Evolutionary conservation across 768 basidiomycete species (phyloP), one percentile per base, ranked within the genome.

Genomic region (Naematelia aurantialba): DNA sequence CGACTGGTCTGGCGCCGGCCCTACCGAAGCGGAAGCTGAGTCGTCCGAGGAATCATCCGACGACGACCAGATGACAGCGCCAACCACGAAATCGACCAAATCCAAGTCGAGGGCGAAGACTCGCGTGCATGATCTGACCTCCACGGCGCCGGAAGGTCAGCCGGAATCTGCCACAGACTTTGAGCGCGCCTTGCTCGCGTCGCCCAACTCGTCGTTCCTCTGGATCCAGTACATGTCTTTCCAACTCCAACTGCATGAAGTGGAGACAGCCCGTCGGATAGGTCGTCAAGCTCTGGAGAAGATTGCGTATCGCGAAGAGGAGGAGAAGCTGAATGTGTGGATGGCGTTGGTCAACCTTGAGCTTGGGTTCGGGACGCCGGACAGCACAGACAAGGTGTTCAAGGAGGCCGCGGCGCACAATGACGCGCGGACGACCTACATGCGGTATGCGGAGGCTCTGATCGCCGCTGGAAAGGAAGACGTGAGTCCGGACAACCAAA

Each of bases 221-320:
- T 99, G 96, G 96, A 87, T 99, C 59, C 93, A 97, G 76, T 99
- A 92, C 77, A 98, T 99, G 91, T 94, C 96, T 8, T 94, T 97
- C 84, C 91, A 93, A 69, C 81, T 98, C 11, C 91, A 91, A 66
- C 83, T 99, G n/a, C 90, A 93, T 27, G 94, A 99, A 78, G 81
- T 96, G 56, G 93, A 92, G 69, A 96, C 93, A 77, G 96, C 94
- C 13, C 84, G 91, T 45, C 86, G 88, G 73, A 86, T 92, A 52
- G 93, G 86, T 48, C 83, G 84, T 54, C 85, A 89, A 22, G 94
- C 92, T 3, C 81, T 97, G 46, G 81, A 84, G 61, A 87, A 87
- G 11, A 98, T 99, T 79, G 88, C 83, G 72, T 97, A 94, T 81
- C 84, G 94, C 45, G 96, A 99, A 78, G 96, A 99, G 77, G 86